Conservation (phyloP, 2,329 filamentous ascomycete genomes). For the Sordariomycetes sp. region DNA sequence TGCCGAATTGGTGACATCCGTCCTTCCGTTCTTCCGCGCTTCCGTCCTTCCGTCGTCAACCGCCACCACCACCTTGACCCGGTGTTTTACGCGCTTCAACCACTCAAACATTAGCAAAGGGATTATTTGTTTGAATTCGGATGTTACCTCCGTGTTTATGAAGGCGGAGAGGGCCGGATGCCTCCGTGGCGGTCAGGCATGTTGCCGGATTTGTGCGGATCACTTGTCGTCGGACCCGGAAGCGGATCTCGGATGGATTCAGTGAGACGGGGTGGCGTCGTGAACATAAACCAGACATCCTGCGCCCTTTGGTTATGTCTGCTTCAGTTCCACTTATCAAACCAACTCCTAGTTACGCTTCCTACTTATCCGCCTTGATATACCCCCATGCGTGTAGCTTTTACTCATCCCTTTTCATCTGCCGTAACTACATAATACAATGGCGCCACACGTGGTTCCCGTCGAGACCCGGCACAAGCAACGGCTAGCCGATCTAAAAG, state of each 20-base stretch:
- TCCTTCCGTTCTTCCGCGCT: constrained; percentile 13
- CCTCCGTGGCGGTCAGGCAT: too few relatives aligned
- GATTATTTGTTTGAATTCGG: too few relatives aligned
- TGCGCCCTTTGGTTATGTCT: too few relatives aligned
- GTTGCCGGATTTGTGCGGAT: too few relatives aligned
- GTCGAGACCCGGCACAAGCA: not conserved
- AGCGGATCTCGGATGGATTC: too few relatives aligned
- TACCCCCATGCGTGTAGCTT: not conserved
- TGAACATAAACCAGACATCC: too few relatives aligned
- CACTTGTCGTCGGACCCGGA: too few relatives aligned
- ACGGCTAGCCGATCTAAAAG: constrained; percentile 14
- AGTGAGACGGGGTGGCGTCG: too few relatives aligned
- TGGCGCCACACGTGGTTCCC: constrained; percentile 28
- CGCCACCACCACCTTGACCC: not conserved
- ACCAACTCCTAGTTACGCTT: not conserved
- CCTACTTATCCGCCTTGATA: not conserved
- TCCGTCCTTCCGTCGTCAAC: not conserved
- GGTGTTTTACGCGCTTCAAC: not conserved
- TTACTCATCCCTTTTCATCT: constrained; percentile 2
- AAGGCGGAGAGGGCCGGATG: too few relatives aligned
- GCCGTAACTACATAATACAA: constrained; percentile 9
- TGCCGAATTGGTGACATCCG: not conserved
- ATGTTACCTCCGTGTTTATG: too few relatives aligned
- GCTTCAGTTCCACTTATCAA: too few relatives aligned
- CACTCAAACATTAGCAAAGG: too few relatives aligned